Evolutionary conservation across 2,329 filamentous ascomycete species (phyloP), one percentile per base, ranked within the genome.

Genomic region (Ophiostoma montium): DNA sequence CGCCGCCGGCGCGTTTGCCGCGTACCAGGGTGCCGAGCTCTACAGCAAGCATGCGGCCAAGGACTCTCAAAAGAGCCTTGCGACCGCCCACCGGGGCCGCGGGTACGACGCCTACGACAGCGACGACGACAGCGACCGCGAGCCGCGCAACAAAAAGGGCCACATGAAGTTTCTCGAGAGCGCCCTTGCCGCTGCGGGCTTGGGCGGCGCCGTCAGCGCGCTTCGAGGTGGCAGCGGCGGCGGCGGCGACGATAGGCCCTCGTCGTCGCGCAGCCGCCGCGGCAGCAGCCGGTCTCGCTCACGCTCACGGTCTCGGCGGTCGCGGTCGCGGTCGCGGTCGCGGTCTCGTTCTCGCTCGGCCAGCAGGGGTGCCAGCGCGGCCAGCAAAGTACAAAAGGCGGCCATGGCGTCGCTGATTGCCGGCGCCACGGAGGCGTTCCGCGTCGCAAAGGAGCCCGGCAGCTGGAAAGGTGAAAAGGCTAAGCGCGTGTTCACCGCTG

Each of bases 381-480:
- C 69, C 33, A 72, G 69, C 57, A 85, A 85, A 58, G 76, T 86
- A 43, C 80, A 88, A 56, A 87, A 95, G 66, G 88, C 88, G 32
- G 86, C 89, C 62, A 90, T 92, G 70, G 89, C 90, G 32, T 92
- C 89, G 18, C 72, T 95, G 35, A 76, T 94, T 43, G 89, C 90
- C 30, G 90, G 88, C 58, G 90, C 89, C 36, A 84, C 88, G 49
- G 89, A 95, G 65, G 90, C 90, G 38, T 94, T 94, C 72, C 83
- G 86, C 53, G 82, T 88, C 50, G 82, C 89, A 62, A 94, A 90
- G 59, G 84, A 92, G 54, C 84, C 87, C 2, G 90, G 90, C 49
- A 78, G 82, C 39, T 95, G 89, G 88, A 84, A 82, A 55, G 90
- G 89, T 35, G 84, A 86, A 54, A 95, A 95, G 67, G 86, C 88